Evolutionary conservation across 106 monocot genomes (phyloP), one percentile per base, ranked within the genome.

Genomic region (Dioscorea zingiberensis): DNA sequence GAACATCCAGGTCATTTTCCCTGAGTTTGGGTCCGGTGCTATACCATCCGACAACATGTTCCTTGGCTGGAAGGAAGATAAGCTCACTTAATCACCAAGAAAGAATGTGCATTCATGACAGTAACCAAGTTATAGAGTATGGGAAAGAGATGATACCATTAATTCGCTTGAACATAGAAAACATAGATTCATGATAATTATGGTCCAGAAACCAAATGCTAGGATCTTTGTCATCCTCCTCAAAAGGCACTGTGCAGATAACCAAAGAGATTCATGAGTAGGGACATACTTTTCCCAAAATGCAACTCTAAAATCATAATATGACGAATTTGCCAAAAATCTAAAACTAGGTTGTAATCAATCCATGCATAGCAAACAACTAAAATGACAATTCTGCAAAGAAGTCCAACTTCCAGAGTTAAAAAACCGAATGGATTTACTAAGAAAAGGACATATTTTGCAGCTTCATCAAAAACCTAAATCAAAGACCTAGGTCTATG

Each of bases 31-130:
- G 98, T 22, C 98, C 98, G 28, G 93, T 89, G 72, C 98, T 99
- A 58, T 99, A 99, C 98, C 98, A 99, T 27, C 98, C 98, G 57
- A 99, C 98, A 38, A 99, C 93, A 79, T 99, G 98, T 60, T 99
- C 98, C 82, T 93, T 99, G 14, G 93, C 98, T 99, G 75, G 64
- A 80, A 66, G 23, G 62, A 27, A 62, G 12, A 66, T 22, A 38
- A 6, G 10, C 38, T 51, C 30, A 63, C 25, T 51, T n/a, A 3
- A 59, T 23, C 13, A 69, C 11, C 7, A 30, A 38, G 27, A 70
- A 60, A 19, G 25, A 23, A 30, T 21, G 7, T 3, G 55, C 3
- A 59, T 2, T 23, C 3, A 38, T 10, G 10, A 6, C 14, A 32
- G 27, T 56, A n/a, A 8, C 28, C 23, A 48, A 48, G 48, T 48